phyloP scores from a whole-genome alignment of 176 grass and related monocot species.

The Oryza glumipatula region DNA sequence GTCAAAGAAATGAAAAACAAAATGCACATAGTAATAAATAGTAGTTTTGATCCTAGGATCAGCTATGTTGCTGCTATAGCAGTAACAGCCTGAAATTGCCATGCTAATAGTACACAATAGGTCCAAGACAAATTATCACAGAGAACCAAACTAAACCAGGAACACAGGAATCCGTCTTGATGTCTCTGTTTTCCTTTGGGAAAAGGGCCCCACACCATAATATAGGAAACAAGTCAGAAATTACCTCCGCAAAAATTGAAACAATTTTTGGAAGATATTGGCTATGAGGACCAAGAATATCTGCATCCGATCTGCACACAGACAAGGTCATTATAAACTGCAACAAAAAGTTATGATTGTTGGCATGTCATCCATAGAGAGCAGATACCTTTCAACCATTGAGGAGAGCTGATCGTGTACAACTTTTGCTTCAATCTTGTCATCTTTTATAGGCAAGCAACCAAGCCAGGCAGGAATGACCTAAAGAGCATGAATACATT shows the following conservation, averaged over 20 bases:
- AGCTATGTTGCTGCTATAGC: neutral
- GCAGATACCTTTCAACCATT: constrained; percentile 87
- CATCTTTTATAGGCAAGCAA: constrained; percentile 94
- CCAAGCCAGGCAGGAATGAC: constrained; percentile 88
- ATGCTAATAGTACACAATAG: neutral
- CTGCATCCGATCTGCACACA: constrained; percentile 72
- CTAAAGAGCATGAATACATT: constrained; percentile 44
- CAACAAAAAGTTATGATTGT: neutral
- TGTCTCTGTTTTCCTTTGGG: neutral
- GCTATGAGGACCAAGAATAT: constrained; percentile 78
- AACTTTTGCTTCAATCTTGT: constrained; percentile 98
- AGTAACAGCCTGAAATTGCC: neutral
- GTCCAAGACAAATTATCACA: neutral
- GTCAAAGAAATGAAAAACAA: neutral
- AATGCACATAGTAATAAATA: neutral
- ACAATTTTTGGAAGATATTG: constrained; percentile 85
- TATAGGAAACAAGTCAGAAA: neutral
- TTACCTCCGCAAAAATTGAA: constrained; percentile 87
- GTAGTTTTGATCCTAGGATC: neutral
- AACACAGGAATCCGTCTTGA: neutral
- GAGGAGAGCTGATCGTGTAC: constrained; percentile 92
- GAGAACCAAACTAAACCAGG: neutral
- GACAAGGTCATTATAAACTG: constrained; percentile 36
- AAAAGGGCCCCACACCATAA: neutral
- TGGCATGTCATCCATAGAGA: neutral